Percentiles rank a stretch among this genome's conserved stretches.
Conservation (phyloP, 257 asterid species). For the Przewalskia tangutica region DNA sequence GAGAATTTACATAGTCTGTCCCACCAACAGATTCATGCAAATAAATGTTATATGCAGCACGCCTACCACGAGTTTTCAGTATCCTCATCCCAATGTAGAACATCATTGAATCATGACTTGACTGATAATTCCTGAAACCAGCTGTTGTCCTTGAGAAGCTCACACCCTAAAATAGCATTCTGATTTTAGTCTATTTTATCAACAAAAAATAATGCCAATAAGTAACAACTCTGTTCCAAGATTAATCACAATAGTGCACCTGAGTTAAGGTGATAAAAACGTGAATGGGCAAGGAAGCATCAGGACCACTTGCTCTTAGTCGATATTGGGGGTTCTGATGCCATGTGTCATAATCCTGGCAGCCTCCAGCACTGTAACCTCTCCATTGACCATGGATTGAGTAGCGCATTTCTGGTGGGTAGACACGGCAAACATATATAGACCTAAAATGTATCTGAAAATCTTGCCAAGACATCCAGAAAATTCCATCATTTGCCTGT, state of each 20-base stretch:
- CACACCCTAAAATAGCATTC: slow-evolving; percentile 53
- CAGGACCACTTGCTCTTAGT: slow-evolving; percentile 76
- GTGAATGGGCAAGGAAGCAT: slow-evolving; percentile 88
- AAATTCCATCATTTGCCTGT: slow-evolving; percentile 95
- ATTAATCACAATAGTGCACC: slow-evolving; percentile 28
- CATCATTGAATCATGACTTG: slow-evolving; percentile 94
- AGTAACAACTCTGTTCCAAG: background rate
- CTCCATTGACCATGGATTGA: slow-evolving; percentile 97
- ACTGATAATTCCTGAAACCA: slow-evolving; percentile 89
- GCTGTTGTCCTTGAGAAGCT: slow-evolving; percentile 99
- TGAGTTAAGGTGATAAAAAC: slow-evolving; percentile 94
- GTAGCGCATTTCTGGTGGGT: slow-evolving; percentile 97
- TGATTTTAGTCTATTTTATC: slow-evolving; percentile 3
- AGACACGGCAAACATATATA: slow-evolving; percentile 93
- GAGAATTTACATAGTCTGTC: slow-evolving; percentile 89
- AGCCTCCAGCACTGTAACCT: slow-evolving; percentile 95
- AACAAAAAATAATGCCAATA: background rate
- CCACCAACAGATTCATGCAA: slow-evolving; percentile 99
- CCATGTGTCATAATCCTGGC: slow-evolving; percentile 99
- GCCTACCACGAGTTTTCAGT: slow-evolving; percentile 90
- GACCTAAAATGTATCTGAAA: slow-evolving; percentile 96
- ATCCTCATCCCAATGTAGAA: slow-evolving; percentile 98
- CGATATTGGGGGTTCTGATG: slow-evolving; percentile 98
- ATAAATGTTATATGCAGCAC: slow-evolving; percentile 91
- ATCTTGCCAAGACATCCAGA: slow-evolving; percentile 99